Conservation (phyloP, 805 yeast genomes). For the Saccharomycopsis fibuligera region DNA sequence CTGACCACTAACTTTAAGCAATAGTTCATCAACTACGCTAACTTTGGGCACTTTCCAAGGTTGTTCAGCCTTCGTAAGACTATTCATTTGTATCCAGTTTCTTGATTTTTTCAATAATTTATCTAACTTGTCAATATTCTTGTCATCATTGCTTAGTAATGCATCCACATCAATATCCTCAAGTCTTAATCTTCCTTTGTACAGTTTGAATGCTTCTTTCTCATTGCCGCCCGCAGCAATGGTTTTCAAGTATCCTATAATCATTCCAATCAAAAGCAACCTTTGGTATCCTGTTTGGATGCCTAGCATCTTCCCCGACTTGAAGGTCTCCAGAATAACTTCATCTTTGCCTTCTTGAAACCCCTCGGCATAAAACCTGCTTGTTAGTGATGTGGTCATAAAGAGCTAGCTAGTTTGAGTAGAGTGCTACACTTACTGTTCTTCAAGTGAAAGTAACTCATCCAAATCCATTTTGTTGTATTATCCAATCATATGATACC, state of each 20-base stretch:
- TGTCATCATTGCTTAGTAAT: conserved; percentile 16
- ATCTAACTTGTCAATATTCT: conserved; percentile 13
- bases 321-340: conserved; percentile 11
- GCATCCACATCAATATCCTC: conserved; percentile 12
- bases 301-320: conserved; percentile 19
- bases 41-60: not conserved
- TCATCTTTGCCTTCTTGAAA: conserved; percentile 17
- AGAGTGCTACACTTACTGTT: conserved; percentile 4
- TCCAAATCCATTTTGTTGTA: conserved; percentile 5
- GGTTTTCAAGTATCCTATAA: conserved; percentile 10
- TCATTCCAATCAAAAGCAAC: conserved; percentile 15
- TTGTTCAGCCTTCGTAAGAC: not conserved
- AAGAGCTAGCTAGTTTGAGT: not conserved
- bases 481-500: too few species aligned
- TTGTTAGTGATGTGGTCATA: not conserved
- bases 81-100: conserved; percentile 20
- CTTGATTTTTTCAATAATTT: conserved; percentile 14
- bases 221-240: not conserved
- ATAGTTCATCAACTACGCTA: not conserved
- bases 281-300: conserved; percentile 22
- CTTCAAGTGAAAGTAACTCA: conserved; percentile 8
- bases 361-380: conserved; percentile 18
- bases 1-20: not conserved
- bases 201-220: not conserved
- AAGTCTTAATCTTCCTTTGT: conserved; percentile 8